Conservation (phyloP, 805 yeast genomes). For the Metschnikowia reukaufii region DNA sequence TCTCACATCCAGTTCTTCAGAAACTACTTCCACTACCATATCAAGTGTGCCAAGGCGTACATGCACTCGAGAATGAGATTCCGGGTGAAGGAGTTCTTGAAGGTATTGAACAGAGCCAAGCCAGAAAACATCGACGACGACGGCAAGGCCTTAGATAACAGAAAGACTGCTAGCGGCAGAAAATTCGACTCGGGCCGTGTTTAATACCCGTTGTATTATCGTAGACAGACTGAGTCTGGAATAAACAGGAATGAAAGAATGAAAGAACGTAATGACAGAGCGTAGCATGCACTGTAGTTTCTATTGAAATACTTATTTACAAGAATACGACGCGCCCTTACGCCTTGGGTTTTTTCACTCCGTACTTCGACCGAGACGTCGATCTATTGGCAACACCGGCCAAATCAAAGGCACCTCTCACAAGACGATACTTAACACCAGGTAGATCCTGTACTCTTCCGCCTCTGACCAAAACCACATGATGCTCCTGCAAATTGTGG, state of each 20-base stretch:
- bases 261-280: too few species aligned
- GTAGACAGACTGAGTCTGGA: neutral
- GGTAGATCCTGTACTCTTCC: constrained; percentile 98
- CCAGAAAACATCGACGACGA: constrained; percentile 85
- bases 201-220: too few species aligned
- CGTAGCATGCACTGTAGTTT: neutral
- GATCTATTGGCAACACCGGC: constrained; percentile 93
- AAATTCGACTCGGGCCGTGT: constrained; percentile 46
- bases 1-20: constrained; percentile 90
- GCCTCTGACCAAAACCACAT: constrained; percentile 95
- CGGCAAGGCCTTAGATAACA: constrained; percentile 42
- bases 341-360: constrained; percentile 76
- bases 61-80: constrained; percentile 98
- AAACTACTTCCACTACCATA: constrained; percentile 97
- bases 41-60: constrained; percentile 96
- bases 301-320: constrained; percentile 7
- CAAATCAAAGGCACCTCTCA: constrained; percentile 90
- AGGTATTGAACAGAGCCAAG: constrained; percentile 94
- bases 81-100: constrained; percentile 90
- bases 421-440: constrained; percentile 92
- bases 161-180: constrained; percentile 74
- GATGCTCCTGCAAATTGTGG: constrained; percentile 96
- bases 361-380: constrained; percentile 89
- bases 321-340: constrained; percentile 11
- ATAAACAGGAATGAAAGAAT: neutral